A percentile compares a stretch with the other conserved stretches of the same genome.
These are phyloP conservation scores for Penicillium argentinense DNA, from an alignment of 495 filamentous ascomycete genomes.

Conservation along the genomic window DNA sequence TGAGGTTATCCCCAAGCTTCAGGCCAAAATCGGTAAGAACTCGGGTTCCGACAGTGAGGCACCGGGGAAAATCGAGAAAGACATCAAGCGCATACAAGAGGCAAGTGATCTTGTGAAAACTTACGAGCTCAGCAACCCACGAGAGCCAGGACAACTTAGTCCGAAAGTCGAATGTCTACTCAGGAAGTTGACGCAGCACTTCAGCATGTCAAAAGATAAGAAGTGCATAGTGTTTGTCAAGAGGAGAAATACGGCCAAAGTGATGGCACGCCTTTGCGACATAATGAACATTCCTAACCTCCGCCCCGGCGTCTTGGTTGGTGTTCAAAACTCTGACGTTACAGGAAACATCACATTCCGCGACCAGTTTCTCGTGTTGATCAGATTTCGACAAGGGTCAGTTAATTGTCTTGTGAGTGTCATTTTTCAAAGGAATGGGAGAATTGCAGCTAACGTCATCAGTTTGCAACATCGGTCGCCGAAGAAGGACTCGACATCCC, in stretches of 20 bases:
- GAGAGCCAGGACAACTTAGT: constrained; percentile 53
- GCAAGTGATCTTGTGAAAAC: constrained; percentile 57
- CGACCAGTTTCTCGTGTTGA: constrained; percentile 73
- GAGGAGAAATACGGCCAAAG: constrained; percentile 71
- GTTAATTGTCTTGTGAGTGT: constrained; percentile 73
- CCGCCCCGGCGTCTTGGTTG: constrained; percentile 65
- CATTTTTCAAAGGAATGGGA: neutral
- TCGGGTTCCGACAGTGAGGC: constrained; percentile 23
- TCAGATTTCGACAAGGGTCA: constrained; percentile 74
- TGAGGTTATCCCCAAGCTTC: constrained; percentile 61
- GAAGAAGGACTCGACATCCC: constrained; percentile 97
- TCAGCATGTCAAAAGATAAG: constrained; percentile 51
- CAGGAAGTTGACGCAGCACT: constrained; percentile 56
- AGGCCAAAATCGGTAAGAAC: constrained; percentile 53
- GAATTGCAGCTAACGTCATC: constrained; percentile 8
- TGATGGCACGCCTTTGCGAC: constrained; percentile 65
- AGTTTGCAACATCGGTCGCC: constrained; percentile 84
- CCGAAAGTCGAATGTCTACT: constrained; percentile 69
- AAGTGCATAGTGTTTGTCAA: constrained; percentile 90
- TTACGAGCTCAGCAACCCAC: constrained; percentile 48
- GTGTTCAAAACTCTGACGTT: constrained; percentile 47
- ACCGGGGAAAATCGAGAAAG: constrained; percentile 43
- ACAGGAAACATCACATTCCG: constrained; percentile 63
- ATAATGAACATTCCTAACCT: constrained; percentile 58
- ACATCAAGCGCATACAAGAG: constrained; percentile 56